Evolutionary conservation across 2,329 filamentous ascomycete species (phyloP).

Genomic region (Emmonsia crescens): DNA sequence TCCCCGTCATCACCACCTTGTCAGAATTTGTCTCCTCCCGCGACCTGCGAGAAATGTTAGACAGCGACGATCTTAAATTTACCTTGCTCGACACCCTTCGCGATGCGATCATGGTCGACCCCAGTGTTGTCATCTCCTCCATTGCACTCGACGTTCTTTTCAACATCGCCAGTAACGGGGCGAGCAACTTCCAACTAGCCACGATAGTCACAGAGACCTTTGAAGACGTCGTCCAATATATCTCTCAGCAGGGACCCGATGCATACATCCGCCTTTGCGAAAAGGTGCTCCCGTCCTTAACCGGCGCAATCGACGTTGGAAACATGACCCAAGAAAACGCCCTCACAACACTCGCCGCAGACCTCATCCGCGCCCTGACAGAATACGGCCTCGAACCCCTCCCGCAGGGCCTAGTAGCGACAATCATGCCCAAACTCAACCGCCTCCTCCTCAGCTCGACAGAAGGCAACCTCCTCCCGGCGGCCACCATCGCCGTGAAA

Average conservation of each 20-base stretch:
- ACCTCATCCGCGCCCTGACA: constrained; percentile 69
- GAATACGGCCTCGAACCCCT: constrained; percentile 77
- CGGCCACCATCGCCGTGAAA: constrained; percentile 75
- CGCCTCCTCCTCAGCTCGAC: constrained; percentile 67
- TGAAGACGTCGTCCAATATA: constrained; percentile 66
- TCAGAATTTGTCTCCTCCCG: constrained; percentile 66
- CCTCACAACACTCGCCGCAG: constrained; percentile 74
- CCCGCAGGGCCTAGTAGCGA: constrained; percentile 72
- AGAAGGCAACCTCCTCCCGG: constrained; percentile 82
- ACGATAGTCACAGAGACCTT: constrained; percentile 83
- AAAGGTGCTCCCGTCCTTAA: constrained; percentile 79
- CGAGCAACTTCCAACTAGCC: constrained; percentile 81
- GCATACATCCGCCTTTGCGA: constrained; percentile 68
- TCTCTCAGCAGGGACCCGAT: constrained; percentile 54
- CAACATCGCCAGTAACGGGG: constrained; percentile 75
- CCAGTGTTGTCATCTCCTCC: constrained; percentile 59
- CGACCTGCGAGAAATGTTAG: constrained; percentile 71
- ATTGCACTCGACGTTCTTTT: constrained; percentile 74
- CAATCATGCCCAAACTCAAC: constrained; percentile 77
- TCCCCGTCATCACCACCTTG: constrained; percentile 48
- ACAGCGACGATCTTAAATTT: constrained; percentile 84
- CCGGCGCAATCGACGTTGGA: constrained; percentile 79
- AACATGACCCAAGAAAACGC: constrained; percentile 69
- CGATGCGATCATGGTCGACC: constrained; percentile 70
- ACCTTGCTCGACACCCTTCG: constrained; percentile 79